Base-by-base conservation (phyloP, 164 flowering plant species). In the Vitis labrusca region DNA sequence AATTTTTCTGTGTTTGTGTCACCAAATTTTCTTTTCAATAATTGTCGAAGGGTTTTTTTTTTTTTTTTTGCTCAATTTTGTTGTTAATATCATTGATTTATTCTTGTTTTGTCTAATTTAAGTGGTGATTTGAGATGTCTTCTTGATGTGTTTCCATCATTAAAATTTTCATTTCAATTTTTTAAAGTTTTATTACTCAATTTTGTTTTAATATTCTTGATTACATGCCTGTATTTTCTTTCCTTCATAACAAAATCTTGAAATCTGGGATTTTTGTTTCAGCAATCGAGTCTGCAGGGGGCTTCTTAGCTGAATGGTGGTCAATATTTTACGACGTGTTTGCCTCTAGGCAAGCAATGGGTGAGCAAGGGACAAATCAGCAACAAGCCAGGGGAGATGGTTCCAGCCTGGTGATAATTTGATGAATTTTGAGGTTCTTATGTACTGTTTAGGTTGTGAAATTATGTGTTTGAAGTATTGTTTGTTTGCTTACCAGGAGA, bases 241-340 rank as follows among this genome's bases (percentile, higher is more conserved):
- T 37, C 44, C 44, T 37, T 37, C 44, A 37, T 2, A 6, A 37
- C 44, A 37, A 7, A 37, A 37, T 37, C 44, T 53, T 9, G 48
- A 44, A 63, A 47, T 6, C n/a, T 66, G 50, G 9, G 47, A 0
- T 14, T 64, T 37, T 67, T 57, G 44, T 66, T 59, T 59, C 77
- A 81, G 82, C 27, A 14, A 62, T 78, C 23, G 69, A 72, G 57
- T 49, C 74, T 66, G 69, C 79, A 0, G 69, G 67, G 1, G 80
- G 80, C 23, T 82, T 81, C 66, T 61, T 82, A 27, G 15, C 57
- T n/a, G 82, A 82, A 10, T 82, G 82, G 85, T 82, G 82, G 82
- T 58, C 78, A 3, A n/a, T 77, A 17, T 79, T 81, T 64, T 65
- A 62, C 57, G 76, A 78, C 11, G 16, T 47, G 53, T 81, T 58